A percentile compares a stretch with the other conserved stretches of the same genome.
These are phyloP conservation scores for Flueggea neowawraea DNA, from an alignment of 441 rosid species.

Conservation along the genomic window DNA sequence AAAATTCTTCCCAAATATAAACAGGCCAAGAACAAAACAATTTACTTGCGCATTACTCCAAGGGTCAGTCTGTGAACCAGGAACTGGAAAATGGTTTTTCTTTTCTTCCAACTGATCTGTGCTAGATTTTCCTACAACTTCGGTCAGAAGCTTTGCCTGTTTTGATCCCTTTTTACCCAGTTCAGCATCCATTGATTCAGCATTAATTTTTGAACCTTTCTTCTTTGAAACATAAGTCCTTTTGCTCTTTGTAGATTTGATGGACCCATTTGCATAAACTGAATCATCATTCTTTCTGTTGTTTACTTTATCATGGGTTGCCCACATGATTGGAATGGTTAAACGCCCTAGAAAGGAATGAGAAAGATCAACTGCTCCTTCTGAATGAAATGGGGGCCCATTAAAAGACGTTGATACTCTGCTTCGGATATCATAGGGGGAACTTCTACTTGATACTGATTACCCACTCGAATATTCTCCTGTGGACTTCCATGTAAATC, in stretches of 20 bases:
- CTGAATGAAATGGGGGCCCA: constrained; percentile 36
- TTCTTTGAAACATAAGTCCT: constrained; percentile 29
- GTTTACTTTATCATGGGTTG: constrained; percentile 14
- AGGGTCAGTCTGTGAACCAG: constrained; percentile 27
- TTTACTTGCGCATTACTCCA: constrained; percentile 57
- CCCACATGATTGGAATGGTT: constrained; percentile 49
- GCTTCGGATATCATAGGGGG: constrained; percentile 56
- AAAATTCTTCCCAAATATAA: constrained; percentile 68
- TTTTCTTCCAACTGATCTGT: constrained; percentile 8
- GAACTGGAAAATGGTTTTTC: constrained; percentile 33
- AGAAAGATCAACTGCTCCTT: constrained; percentile 23
- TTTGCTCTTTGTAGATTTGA: constrained; percentile 33
- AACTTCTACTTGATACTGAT: constrained; percentile 62
- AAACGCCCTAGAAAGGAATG: constrained; percentile 43
- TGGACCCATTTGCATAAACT: constrained; percentile 27
- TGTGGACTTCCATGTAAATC: constrained; percentile 50
- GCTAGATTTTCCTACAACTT: constrained; percentile 14
- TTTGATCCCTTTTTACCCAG: constrained; percentile 21
- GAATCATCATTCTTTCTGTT: constrained; percentile 18
- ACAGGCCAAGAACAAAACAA: constrained; percentile 65
- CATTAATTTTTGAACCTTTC: constrained; percentile 21
- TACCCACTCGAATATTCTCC: constrained; percentile 63
- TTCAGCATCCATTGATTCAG: constrained; percentile 17
- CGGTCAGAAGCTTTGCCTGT: constrained; percentile 13
- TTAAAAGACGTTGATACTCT: constrained; percentile 30